Evolutionary conservation across 2,329 filamentous ascomycete species (phyloP).

Genomic region (Colletotrichum sp.): DNA sequence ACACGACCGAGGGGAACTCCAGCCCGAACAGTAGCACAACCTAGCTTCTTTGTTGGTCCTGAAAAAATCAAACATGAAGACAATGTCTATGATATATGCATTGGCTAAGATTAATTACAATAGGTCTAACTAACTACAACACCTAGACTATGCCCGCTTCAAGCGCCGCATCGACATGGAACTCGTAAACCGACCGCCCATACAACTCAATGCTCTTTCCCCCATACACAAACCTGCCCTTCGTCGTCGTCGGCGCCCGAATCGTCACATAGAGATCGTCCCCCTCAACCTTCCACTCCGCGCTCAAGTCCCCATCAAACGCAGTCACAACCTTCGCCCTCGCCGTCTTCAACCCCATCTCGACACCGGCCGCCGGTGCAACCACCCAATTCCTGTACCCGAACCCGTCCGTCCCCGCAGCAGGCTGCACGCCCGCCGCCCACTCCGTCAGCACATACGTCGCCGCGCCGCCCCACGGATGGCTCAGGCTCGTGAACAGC

Average conservation of each 20-base stretch:
- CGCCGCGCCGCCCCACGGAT: constrained; percentile 50
- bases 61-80: not conserved
- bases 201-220: not conserved
- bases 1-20: not conserved
- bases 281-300: constrained; percentile 23
- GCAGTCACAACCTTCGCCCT: constrained; percentile 30
- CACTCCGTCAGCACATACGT: constrained; percentile 48
- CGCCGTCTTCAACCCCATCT: constrained; percentile 30
- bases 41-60: not conserved
- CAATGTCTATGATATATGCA: accelerated
- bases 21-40: not conserved
- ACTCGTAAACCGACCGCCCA: constrained; percentile 6
- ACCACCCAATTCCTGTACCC: constrained; percentile 32
- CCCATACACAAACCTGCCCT: constrained; percentile 14
- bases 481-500: constrained; percentile 45
- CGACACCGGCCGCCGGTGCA: constrained; percentile 26
- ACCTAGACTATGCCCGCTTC: not conserved
- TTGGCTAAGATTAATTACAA: not conserved
- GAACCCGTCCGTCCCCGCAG: constrained; percentile 14
- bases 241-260: constrained; percentile 12
- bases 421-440: constrained; percentile 29
- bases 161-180: constrained; percentile 2
- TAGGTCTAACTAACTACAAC: not conserved
- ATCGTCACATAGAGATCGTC: constrained; percentile 8
- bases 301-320: constrained; percentile 25